Evolutionary conservation across 768 basidiomycete species (phyloP), one percentile per base, ranked within the genome.

Genomic region (Psilocybe sp.): DNA sequence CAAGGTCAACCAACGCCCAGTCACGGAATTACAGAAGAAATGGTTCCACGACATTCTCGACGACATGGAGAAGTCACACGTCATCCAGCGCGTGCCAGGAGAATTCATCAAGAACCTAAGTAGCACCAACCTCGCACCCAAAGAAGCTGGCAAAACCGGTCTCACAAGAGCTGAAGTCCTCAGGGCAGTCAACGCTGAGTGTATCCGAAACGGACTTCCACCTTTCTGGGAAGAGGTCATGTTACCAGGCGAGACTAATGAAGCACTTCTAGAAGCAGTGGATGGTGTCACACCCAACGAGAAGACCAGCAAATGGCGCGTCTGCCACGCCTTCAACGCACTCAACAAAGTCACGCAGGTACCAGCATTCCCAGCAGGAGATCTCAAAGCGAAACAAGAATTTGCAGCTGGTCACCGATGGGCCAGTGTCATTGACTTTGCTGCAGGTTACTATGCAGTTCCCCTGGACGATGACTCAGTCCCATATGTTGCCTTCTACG

Each of bases 331-430:
- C 44, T 77, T 71, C 41, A 51, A 37, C 0, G 57, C 66, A 31
- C 53, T 78, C 23, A 74, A 71, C 48, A 55, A 61, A 1, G 52
- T 65, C 7, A 66, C 61, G 0, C 44, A 65, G 37, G 55, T 69
- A 0, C 57, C 64, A 1, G 59, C 66, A 6, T 52, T 72, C 50
- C 64, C 60, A 1, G 68, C 70, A 18, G 69, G 75, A 0, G 65
- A 77, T 52, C 69, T 79, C 0, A 37, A 57, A 0, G 59, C 60
- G 0, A 77, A 76, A 46, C 73, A 78, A 45, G 61, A 66, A 37
- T 5, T 55, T 0, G 54, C 76, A 0, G 60, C 58, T 1, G 73
- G 74, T 0, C 70, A 77, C 41, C 40, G 64, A 0, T 78, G 65
- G 55, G 39, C 70, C 0, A 61, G 53, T 8, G 51, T 67, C 0